Evolutionary conservation across 2,329 filamentous ascomycete species (phyloP).

Genomic region (Phyllosticta citribraziliensis): DNA sequence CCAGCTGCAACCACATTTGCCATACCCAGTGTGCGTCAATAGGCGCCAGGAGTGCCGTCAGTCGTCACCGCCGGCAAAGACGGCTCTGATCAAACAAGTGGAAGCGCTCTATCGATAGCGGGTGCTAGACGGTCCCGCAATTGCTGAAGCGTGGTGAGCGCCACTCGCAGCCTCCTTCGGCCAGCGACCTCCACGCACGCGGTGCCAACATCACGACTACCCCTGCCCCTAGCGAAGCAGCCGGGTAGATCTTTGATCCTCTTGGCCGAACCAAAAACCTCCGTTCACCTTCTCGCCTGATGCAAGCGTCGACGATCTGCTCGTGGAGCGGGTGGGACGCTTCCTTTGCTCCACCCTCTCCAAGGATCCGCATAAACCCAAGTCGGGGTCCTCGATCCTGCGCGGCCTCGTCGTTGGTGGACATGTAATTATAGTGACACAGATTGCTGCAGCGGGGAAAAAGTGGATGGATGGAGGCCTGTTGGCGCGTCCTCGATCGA

Average conservation of each 20-base stretch:
- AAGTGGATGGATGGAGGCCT: not conserved
- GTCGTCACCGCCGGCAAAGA: not conserved
- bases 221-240: too few relatives aligned
- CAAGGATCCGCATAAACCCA: not conserved
- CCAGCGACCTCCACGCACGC: too few relatives aligned
- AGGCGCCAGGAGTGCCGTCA: not conserved
- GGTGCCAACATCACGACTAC: too few relatives aligned
- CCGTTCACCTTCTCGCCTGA: not conserved
- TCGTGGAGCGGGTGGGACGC: not conserved
- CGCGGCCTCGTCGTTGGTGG: not conserved
- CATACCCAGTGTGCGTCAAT: not conserved
- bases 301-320: not conserved
- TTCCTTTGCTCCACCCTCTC: not conserved
- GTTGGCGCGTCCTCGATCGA: not conserved
- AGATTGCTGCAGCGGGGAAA: not conserved
- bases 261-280: not conserved
- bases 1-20: not conserved
- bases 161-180: not conserved
- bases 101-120: not conserved
- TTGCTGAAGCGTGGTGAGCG: not conserved
- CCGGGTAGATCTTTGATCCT: too few relatives aligned
- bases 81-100: not conserved
- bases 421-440: not conserved
- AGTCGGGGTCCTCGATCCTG: not conserved
- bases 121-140: not conserved